Base-by-base conservation (phyloP, 2,329 filamentous ascomycete species). In the Aspergillus hortae region DNA sequence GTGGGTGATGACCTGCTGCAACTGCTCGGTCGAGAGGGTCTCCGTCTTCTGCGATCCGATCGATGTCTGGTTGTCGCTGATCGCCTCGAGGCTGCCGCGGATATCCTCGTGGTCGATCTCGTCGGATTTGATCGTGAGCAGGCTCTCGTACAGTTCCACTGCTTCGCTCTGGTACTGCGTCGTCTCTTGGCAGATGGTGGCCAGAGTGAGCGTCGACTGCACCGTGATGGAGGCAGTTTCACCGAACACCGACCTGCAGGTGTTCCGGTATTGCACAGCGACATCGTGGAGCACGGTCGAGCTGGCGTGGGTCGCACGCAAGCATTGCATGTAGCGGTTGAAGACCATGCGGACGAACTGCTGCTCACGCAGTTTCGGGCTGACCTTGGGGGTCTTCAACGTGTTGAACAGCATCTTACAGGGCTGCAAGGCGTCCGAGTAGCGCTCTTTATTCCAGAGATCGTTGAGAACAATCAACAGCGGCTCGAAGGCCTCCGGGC, bases 401-500 rank as follows among this genome's bases (percentile, higher is more conserved):
- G 70, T 73, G n/a, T 58, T 61, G 59, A 72, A 72, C 5, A 74
- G 53, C 17, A 69, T 59, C 48, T 54, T 62, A 56, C 64, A 73
- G 54, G 68, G 66, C 0, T 59, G 54, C 23, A 72, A 48, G 2
- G 72, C 69, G 30, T 75, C 72, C 1, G 67, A 62, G 55, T 70
- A 70, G 7, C 64, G 67, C 11, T 61, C 71, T 51, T 71, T 70
- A 48, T 60, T 68, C 64, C 65, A 73, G 2, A 73, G 61, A 52
- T 74, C 71, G 2, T 63, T 68, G 2, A 68, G 64, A 11, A 75
- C 69, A 42, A 70, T 67, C 14, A 67, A 48, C 4, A 73, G 52
- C 1, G 72, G 67, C 55, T 74, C 67, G 32, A 75, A 62, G 2
- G 71, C 70, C 7, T 74, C 72, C 0, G 62, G 64, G 17, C 69